Evolutionary conservation across 805 yeast genomes (phyloP), one percentile per base, ranked within the genome.

Genomic region (Lachancea kluyveri): DNA sequence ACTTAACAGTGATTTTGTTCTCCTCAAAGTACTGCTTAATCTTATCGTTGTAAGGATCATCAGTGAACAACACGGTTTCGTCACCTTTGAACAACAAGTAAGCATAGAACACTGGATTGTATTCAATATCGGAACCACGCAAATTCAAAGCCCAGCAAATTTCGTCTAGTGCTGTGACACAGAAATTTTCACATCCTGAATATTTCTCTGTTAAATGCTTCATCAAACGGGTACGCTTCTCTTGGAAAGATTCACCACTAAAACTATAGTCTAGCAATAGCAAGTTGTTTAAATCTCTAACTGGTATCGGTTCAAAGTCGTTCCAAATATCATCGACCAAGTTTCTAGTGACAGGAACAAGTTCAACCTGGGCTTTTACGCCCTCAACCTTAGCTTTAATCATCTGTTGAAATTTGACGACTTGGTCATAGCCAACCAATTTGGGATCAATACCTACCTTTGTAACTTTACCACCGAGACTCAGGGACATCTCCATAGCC

Each of bases 81-180:
- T 60, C 60, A 8, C 50, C 61, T 11, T 70, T 60, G 18, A 79
- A 64, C 8, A 79, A 55, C 28, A 69, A 47, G 40, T 72, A 72
- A 6, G 88, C 66, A 58, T 77, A 86, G 54, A 90, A 92, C 2
- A 87, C 90, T 0, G 97, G 96, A 48, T 80, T 79, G 52, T 70
- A 90, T 4, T 78, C 79, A 37, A 90, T 79, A 54, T 90, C 97
- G 14, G 69, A 72, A 4, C 88, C 84, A 42, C 98, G 74, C 35
- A 90, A 60, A 51, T 90, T 90, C 51, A 87, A 70, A 25, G 87
- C 60, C 96, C 96, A 88, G 6, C 95, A 92, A 40, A 87, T 74
- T 45, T 88, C 95, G 60, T 90, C 96, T 31, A 88, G 59, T 1
- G 87, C 77, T n/a, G 77, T 67, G 3, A 84, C 64, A 9, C 87